phyloP scores from a whole-genome alignment of 2,329 filamentous ascomycete species.

The Phialemonium atrogriseum region DNA sequence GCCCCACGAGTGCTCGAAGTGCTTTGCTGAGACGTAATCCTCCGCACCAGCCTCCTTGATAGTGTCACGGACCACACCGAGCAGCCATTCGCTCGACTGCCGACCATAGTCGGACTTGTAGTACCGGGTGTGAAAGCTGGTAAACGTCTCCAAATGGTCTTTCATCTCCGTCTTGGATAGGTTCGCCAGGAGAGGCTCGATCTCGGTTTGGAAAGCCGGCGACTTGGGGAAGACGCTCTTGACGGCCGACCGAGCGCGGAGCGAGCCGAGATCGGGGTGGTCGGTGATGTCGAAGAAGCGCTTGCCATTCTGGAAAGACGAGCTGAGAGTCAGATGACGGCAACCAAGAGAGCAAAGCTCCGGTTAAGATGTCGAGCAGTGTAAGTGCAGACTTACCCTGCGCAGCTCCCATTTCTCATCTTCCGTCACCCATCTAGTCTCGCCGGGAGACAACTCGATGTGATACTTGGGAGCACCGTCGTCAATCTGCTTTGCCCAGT shows the following conservation, averaged over 20 bases:
- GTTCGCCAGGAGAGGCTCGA: slow-evolving; percentile 57
- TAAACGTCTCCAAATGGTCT: slow-evolving; percentile 68
- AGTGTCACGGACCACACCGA: slow-evolving; percentile 63
- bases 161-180: slow-evolving; percentile 72
- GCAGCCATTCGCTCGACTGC: slow-evolving; percentile 82
- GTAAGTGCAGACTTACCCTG: slow-evolving; percentile 58
- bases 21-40: slow-evolving; percentile 57
- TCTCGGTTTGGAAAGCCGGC: slow-evolving; percentile 48
- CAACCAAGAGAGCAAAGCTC: no score
- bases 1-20: slow-evolving; percentile 77
- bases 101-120: slow-evolving; percentile 69
- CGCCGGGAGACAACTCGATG: slow-evolving; percentile 76
- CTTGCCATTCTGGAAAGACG: slow-evolving; percentile 64
- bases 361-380: no score
- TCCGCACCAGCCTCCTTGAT: slow-evolving; percentile 64
- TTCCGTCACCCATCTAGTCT: slow-evolving; percentile 82
- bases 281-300: slow-evolving; percentile 95
- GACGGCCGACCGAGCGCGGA: slow-evolving; percentile 26
- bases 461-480: slow-evolving; percentile 50
- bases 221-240: slow-evolving; percentile 40
- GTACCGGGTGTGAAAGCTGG: slow-evolving; percentile 73
- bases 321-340: slow-evolving; percentile 2
- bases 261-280: slow-evolving; percentile 53
- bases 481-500: slow-evolving; percentile 23
- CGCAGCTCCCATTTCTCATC: slow-evolving; percentile 91